Conservation (phyloP, 2,329 filamentous ascomycete genomes). For the Pyrenophora seminiperda region DNA sequence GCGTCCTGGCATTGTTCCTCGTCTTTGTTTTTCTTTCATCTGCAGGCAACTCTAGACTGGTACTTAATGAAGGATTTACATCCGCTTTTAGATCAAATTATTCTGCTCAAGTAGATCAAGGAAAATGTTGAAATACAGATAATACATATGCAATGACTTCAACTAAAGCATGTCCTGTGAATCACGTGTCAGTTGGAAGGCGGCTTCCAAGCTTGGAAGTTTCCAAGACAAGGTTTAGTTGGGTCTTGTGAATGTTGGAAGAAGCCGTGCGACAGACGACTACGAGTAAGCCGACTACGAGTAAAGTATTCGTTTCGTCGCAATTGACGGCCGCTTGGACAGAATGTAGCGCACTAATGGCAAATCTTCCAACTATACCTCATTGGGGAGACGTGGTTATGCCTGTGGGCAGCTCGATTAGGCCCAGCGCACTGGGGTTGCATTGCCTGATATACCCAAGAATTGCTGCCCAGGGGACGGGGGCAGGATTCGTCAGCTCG, state of each 20-base stretch:
- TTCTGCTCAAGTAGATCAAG: constrained; percentile 39
- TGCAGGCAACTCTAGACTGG: constrained; percentile 46
- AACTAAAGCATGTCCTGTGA: neutral
- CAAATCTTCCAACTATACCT: neutral
- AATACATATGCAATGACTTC: neutral
- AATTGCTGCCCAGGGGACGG: constrained; percentile 9
- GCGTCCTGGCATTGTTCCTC: constrained; percentile 36
- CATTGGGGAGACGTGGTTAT: neutral
- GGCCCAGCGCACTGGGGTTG: neutral
- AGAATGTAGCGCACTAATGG: neutral
- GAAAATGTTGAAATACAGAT: constrained; percentile 22
- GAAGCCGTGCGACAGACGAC: no score
- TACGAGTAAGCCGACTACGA: no score
- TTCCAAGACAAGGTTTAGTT: no score
- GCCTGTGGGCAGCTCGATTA: constrained; percentile 1
- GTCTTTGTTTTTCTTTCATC: constrained; percentile 31
- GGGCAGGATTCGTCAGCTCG: constrained; percentile 9
- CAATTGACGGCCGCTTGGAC: neutral
- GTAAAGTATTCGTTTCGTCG: no score
- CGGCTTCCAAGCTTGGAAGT: no score
- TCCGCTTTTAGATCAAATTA: constrained; percentile 45
- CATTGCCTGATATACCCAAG: constrained; percentile 9
- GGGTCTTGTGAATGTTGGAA: no score
- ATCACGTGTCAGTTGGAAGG: neutral
- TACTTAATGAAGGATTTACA: constrained; percentile 49